phyloP scores from a whole-genome alignment of 306 rosid genomes.

The Vicia villosa region DNA sequence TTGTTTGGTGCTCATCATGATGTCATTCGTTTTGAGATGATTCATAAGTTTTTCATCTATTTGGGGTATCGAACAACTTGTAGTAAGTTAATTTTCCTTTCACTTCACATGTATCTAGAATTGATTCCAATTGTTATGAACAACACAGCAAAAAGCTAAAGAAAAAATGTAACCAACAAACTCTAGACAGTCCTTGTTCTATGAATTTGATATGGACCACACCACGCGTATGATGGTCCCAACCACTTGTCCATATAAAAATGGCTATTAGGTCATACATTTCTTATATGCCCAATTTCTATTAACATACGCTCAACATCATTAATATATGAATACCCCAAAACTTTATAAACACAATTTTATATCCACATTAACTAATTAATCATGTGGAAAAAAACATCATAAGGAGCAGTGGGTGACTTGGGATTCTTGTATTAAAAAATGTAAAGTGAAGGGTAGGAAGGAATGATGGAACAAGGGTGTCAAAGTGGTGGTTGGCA shows the following conservation, averaged over 20 bases:
- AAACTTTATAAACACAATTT: neutral
- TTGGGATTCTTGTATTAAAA: conserved; percentile 48
- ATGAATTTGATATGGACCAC: conserved; percentile 44
- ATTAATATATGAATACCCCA: neutral
- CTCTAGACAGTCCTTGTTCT: conserved; percentile 19
- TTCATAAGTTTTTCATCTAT: no score
- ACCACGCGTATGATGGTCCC: conserved; percentile 47
- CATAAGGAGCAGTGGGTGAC: conserved; percentile 37
- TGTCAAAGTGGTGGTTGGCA: conserved; percentile 53
- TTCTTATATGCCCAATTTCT: no score
- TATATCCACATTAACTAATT: conserved; percentile 1
- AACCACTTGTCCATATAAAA: conserved; percentile 33
- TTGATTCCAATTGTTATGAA: neutral
- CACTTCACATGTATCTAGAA: neutral
- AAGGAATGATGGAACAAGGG: conserved; percentile 73
- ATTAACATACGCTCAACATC: no score
- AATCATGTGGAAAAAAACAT: conserved; percentile 21
- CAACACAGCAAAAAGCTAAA: conserved; percentile 3
- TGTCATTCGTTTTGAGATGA: no score
- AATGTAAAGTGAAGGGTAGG: conserved; percentile 35
- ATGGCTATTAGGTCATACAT: no score
- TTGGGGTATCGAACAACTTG: no score
- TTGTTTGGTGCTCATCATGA: no score
- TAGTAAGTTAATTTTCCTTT: neutral
- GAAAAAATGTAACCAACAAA: conserved; percentile 15